Evolutionary conservation across 2,329 filamentous ascomycete species (phyloP), one percentile per base, ranked within the genome.

Genomic region (Curvularia eragrostidis): DNA sequence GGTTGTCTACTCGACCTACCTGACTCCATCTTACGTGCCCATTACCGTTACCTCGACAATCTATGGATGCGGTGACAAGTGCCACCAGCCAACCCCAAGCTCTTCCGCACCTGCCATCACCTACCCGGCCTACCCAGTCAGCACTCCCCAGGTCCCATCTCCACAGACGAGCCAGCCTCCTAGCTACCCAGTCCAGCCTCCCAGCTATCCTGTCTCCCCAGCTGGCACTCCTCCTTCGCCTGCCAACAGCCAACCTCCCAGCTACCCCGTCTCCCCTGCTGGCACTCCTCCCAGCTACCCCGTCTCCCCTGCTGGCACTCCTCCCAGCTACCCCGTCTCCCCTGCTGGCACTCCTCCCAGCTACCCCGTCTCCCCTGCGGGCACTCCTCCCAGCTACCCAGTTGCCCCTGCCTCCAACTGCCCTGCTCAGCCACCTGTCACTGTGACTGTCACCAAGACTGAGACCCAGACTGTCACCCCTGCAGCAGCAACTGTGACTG

Each of bases 1-100:
- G 68, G 69, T 65, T n/a, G 36, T 58, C 24, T 78, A 77, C 70
- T 75, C 71, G 3, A 78, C 77, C 52, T 79, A 75, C 67, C 63
- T 79, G n/a, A 77, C 74, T 5, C 53, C 72, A 5, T 67, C 67
- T n/a, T 73, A 69, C 64, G 67, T 65, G 54, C 67, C 74, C 1
- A 69, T 70, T 1, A 70, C 62, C 38, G 65, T 71, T 48, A 68
- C 68, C 21, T 72, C 72, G 39, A 67, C 67, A 28, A 73, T 73
- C 42, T 62, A 67, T 46, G 62, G 62, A 39, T 63, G 59, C 43
- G 54, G 57, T n/a, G 59, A 63, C 39, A 59, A 58, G 39, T 41
- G 57, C 48, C 64, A 10, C 30, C 30, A 30, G 28, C 30, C 30
- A 32, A 32, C 30, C 30, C 30, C 30, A 32, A 32, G 30, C 30